Conservation (phyloP, 306 rosid genomes). For the Vigna unguiculata region DNA sequence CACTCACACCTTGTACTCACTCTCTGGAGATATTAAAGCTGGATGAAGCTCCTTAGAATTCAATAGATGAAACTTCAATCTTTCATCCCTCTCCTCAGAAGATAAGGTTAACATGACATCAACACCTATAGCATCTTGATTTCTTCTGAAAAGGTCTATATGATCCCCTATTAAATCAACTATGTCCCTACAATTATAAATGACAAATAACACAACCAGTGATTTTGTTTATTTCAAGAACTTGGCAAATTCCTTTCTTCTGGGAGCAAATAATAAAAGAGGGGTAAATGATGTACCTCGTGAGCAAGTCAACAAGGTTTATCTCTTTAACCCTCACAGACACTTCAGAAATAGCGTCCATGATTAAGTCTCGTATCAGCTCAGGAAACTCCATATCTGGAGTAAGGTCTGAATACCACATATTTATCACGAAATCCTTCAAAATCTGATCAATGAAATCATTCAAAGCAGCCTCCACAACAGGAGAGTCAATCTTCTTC, state of each 20-base stretch:
- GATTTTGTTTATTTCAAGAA: slow-evolving; percentile 17
- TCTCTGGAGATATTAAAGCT: slow-evolving; percentile 93
- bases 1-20: slow-evolving; percentile 99
- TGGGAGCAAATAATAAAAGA: slow-evolving; percentile 30
- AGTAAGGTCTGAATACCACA: slow-evolving; percentile 91
- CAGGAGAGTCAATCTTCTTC: slow-evolving; percentile 88
- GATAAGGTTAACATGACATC: slow-evolving; percentile 94
- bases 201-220: slow-evolving; percentile 44
- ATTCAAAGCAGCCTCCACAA: slow-evolving; percentile 77
- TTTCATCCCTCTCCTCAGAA: slow-evolving; percentile 94
- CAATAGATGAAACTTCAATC: slow-evolving; percentile 87
- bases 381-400: slow-evolving; percentile 88
- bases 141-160: slow-evolving; percentile 95
- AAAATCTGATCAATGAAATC: slow-evolving; percentile 81
- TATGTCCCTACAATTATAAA: slow-evolving; percentile 73
- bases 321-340: slow-evolving; percentile 80
- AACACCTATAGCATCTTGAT: slow-evolving; percentile 89
- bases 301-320: slow-evolving; percentile 92
- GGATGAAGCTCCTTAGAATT: slow-evolving; percentile 98
- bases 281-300: slow-evolving; percentile 61
- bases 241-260: slow-evolving; percentile 32
- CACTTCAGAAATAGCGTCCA: slow-evolving; percentile 94
- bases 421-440: slow-evolving; percentile 89
- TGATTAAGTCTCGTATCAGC: slow-evolving; percentile 73
- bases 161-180: slow-evolving; percentile 88